These are phyloP conservation scores for Monosporascus sp. DNA, from an alignment of 2,329 filamentous ascomycete species.

Conservation along the genomic window DNA sequence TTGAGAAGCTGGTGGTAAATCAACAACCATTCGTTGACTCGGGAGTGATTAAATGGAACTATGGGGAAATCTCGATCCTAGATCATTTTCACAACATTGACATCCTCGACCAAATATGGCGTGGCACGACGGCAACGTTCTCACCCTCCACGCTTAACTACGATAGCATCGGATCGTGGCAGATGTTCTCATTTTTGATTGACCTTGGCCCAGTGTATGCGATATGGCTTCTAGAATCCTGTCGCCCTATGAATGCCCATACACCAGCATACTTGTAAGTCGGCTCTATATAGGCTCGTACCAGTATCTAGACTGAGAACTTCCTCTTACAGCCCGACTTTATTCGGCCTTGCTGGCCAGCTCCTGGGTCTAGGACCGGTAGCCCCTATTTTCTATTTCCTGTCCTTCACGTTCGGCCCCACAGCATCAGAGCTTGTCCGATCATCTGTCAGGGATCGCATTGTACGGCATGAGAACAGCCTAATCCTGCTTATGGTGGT, in stretches of 20 bases:
- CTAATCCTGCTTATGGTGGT: slow-evolving; percentile 10
- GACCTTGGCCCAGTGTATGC: slow-evolving; percentile 18
- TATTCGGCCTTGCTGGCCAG: slow-evolving; percentile 10
- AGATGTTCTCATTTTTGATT: slow-evolving; percentile 16
- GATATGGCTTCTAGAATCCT: slow-evolving; percentile 18
- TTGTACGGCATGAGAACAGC: neutral
- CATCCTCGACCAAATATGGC: slow-evolving; percentile 12
- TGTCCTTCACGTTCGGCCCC: slow-evolving; percentile 9
- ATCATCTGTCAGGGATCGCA: neutral
- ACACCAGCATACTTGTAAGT: slow-evolving; percentile 17
- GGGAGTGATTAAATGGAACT: slow-evolving; percentile 14
- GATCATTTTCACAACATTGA: slow-evolving; percentile 11
- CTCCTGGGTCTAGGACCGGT: slow-evolving; percentile 7
- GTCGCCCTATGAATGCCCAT: slow-evolving; percentile 7
- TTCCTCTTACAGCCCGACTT: slow-evolving; percentile 4
- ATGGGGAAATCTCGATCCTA: slow-evolving; percentile 11
- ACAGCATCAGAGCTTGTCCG: slow-evolving; percentile 7
- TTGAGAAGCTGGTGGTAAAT: slow-evolving; percentile 5
- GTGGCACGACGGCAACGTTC: slow-evolving; percentile 13
- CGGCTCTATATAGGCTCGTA: neutral
- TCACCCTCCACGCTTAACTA: slow-evolving; percentile 11
- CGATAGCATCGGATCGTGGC: slow-evolving; percentile 17
- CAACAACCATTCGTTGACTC: slow-evolving; percentile 10
- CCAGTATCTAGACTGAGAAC: neutral
- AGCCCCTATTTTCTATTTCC: slow-evolving; percentile 13